Evolutionary conservation across 176 grass and related monocot genomes (phyloP).

Genomic region (Musa acuminata): DNA sequence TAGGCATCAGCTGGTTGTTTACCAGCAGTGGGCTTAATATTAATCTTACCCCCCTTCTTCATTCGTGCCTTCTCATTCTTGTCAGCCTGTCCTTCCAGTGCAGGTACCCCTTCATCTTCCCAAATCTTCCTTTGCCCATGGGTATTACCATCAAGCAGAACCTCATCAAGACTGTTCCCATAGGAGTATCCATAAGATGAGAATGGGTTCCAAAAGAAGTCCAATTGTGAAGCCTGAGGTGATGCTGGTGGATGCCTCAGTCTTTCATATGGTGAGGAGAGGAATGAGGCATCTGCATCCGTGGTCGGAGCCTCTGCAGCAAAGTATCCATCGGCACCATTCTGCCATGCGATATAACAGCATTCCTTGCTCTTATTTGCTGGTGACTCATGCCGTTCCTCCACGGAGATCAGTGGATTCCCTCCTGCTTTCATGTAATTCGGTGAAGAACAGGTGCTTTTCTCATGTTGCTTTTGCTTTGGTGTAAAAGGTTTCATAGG

Average conservation of each 20-base stretch:
- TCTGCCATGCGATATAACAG: slow-evolving; percentile 38
- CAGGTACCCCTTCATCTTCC: slow-evolving; percentile 89
- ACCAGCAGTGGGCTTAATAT: neutral
- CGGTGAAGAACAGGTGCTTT: slow-evolving; percentile 38
- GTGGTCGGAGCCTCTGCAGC: slow-evolving; percentile 19
- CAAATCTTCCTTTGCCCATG: slow-evolving; percentile 61
- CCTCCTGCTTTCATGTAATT: slow-evolving; percentile 55
- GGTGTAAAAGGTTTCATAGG: neutral
- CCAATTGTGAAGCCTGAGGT: slow-evolving; percentile 60
- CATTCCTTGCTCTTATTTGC: slow-evolving; percentile 34
- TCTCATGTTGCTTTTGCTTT: neutral
- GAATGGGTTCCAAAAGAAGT: slow-evolving; percentile 77
- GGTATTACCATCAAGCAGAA: slow-evolving; percentile 58
- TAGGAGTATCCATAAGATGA: slow-evolving; percentile 32
- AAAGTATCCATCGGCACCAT: slow-evolving; percentile 32
- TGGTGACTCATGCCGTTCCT: slow-evolving; percentile 39
- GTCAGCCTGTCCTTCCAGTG: slow-evolving; percentile 69
- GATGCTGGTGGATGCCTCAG: slow-evolving; percentile 43
- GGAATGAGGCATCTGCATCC: slow-evolving; percentile 23
- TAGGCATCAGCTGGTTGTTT: neutral
- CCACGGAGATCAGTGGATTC: slow-evolving; percentile 60
- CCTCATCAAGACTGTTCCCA: slow-evolving; percentile 39
- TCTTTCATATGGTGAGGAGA: slow-evolving; percentile 42
- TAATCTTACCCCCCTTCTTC: neutral
- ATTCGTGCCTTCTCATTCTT: neutral